These are phyloP conservation scores for Candida krabiensis DNA, from an alignment of 805 yeast species.

Conservation along the genomic window DNA sequence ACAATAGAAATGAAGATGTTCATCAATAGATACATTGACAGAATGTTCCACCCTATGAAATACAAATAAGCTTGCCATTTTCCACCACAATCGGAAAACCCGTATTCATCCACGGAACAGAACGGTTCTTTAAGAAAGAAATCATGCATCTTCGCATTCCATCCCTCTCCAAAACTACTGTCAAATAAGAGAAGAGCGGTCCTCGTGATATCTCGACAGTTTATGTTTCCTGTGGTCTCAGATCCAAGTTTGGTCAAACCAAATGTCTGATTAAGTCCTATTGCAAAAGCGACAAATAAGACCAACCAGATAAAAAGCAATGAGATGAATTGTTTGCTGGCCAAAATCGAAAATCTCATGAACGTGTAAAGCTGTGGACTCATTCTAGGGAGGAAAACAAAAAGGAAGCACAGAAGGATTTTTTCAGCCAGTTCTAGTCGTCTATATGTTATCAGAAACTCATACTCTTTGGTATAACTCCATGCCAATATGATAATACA, in stretches of 20 bases:
- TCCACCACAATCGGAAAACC: constrained; percentile 73
- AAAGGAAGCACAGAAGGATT: constrained; percentile 55
- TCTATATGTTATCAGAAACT: neutral
- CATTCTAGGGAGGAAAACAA: constrained; percentile 41
- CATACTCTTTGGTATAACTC: constrained; percentile 29
- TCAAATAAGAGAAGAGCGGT: constrained; percentile 71
- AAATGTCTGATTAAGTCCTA: constrained; percentile 84
- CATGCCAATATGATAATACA: constrained; percentile 50
- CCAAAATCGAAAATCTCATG: constrained; percentile 70
- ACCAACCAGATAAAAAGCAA: constrained; percentile 77
- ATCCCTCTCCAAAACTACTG: constrained; percentile 87
- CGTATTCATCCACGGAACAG: constrained; percentile 44
- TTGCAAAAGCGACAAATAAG: constrained; percentile 75
- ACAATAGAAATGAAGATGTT: constrained; percentile 84
- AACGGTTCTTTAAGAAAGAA: constrained; percentile 61
- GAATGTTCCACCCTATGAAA: constrained; percentile 78
- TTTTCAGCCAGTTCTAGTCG: constrained; percentile 46
- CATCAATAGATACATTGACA: constrained; percentile 85
- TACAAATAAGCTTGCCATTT: constrained; percentile 48
- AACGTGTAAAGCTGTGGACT: constrained; percentile 67
- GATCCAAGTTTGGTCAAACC: constrained; percentile 79
- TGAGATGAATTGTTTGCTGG: constrained; percentile 69
- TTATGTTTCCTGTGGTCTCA: constrained; percentile 63
- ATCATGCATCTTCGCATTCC: constrained; percentile 83
- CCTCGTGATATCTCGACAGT: constrained; percentile 77